Base-by-base conservation (phyloP, 2,329 filamentous ascomycete genomes). In the Rhynchosporium secalis region DNA sequence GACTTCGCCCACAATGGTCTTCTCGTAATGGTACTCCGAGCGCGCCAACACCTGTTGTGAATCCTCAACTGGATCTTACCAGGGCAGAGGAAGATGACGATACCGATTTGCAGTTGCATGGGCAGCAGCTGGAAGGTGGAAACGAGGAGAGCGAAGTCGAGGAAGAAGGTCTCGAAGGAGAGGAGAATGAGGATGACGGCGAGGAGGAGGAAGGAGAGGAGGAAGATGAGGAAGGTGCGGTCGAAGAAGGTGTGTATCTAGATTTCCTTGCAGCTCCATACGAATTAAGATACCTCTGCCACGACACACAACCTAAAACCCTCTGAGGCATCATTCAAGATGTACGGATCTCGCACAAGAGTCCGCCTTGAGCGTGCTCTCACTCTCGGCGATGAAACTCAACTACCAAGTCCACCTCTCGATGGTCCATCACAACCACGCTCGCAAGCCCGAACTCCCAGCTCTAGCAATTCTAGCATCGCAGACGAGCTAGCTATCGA, bases 201-300 rank as follows among this genome's bases (percentile, higher is more conserved):
- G 67, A 65, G n/a, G 73, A 62, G 26, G 78, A 77, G 0, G 73
- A 74, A 28, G 43, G 7, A 9, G 43, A 46, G 9, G 43, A 46
- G 29, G 74, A 66, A 29, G 75, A 75, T 3, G 74, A 76, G 6
- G 76, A 78, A 36, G 76, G 77, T 28, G 72, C 48, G 7, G 65
- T 69, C 40, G 70, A 70, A 60, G 70, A 72, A 69, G 70, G 70
- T 72, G 52, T 45, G 66, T 68, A 20, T 20, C 20, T 20, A 15
- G 20, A 40, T 38, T 59, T 45, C 10, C 49, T 28, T 52, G 5
- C 10, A 45, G 9, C 33, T 38, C 40, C 31, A 52, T 38, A 41
- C 47, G 33, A 28, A 20, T n/a, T 58, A n/a, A 28, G 10, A 41
- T 29, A n/a, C 31, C 56, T 47, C 47, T 58, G 33, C 26, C 15